Base-by-base conservation (phyloP, 2,329 filamentous ascomycete genomes). In the Pseudodiploospora longispora region DNA sequence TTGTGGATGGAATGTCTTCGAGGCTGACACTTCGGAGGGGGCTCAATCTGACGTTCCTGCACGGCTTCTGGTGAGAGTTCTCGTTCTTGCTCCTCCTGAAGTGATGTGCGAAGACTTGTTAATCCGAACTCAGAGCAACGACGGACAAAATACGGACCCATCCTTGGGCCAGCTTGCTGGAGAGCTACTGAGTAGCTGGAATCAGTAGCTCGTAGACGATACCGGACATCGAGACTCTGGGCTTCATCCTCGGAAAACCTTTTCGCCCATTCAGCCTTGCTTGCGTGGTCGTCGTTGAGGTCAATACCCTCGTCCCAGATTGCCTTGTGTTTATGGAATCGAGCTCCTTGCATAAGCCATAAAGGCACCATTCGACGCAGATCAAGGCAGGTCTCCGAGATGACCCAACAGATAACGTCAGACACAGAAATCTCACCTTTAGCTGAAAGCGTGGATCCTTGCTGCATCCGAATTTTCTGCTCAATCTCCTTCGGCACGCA, bases 1-100 rank as follows among this genome's bases (percentile, higher is more conserved):
- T 44, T 8, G 41, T 80, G 69, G 0, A 80, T 8, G 0, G 0
- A 2, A 38, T 83, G 75, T 0, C 6, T 1, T 0, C 49, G 53
- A 0, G 80, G 67, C 1, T 52, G 33, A 1, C 43, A 47, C 0
- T 30, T 31, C 4, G 43, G 47, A 0, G 78, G 75, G 1, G 64
- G 65, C 50, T 84, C 65, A 1, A 77, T 51, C 40, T 84, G 63
- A 1, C 70, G 63, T 52, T 87, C 78, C 28, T 73, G 61, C 50
- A 87, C 78, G 1, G 76, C 70, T 48, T 88, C 82, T 0, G 78
- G 79, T 0, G 77, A 68, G 0, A 87, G 63, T 49, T 87, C 83
- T 0, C 82, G 69, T 54, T 87, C 83, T 50, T 87, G 80, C 46
- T 87, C 83, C 52, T 86, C 80, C 10, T 29, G 34, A 5, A 47